These are phyloP conservation scores for Combretum micranthum DNA, from an alignment of 345 rosid species.

Conservation along the genomic window DNA sequence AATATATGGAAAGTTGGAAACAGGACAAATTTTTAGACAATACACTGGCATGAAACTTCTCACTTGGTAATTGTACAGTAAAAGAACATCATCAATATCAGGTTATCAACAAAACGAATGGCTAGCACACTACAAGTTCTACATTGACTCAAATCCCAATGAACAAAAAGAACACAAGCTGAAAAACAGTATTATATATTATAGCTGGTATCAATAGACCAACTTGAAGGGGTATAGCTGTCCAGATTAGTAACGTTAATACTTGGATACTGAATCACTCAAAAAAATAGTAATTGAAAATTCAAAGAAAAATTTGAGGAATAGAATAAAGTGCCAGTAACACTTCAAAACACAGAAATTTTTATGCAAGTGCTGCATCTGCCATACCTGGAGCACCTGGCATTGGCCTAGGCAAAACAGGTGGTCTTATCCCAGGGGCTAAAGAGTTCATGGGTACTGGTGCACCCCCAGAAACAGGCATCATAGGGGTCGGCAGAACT, in stretches of 20 bases:
- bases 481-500: constrained; percentile 52
- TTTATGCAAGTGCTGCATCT: neutral
- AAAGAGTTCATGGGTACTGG: constrained; percentile 29
- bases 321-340: neutral
- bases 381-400: constrained; percentile 47
- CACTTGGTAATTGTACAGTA: too few relatives aligned
- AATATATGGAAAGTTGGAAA: too few relatives aligned
- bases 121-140: neutral
- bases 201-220: neutral
- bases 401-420: constrained; percentile 72
- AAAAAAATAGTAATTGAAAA: neutral
- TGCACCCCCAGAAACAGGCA: constrained; percentile 37
- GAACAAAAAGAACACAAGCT: neutral
- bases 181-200: neutral
- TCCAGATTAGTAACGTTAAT: neutral
- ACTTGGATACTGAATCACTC: neutral
- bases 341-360: neutral
- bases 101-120: neutral
- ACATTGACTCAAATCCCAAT: neutral
- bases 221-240: neutral
- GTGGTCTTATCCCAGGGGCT: constrained; percentile 74
- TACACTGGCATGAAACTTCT: too few relatives aligned
- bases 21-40: too few relatives aligned
- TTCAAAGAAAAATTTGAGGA: neutral
- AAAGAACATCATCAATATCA: neutral